Conservation (phyloP, 768 basidiomycete genomes). For the Lentinus brumalis region DNA sequence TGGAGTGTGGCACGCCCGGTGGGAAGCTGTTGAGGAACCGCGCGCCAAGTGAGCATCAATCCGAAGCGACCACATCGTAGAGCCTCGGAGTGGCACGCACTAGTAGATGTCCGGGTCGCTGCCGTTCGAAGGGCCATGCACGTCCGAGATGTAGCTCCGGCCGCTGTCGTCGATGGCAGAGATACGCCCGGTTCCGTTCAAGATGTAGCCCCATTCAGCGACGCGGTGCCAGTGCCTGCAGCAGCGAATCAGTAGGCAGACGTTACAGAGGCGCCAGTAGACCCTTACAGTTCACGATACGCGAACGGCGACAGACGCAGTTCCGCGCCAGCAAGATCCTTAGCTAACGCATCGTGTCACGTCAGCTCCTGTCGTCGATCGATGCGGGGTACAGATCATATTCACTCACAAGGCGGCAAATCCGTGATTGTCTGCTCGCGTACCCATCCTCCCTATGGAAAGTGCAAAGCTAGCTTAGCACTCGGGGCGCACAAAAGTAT, state of each 20-base stretch:
- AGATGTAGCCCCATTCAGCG: conserved; percentile 31
- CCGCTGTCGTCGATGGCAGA: conserved; percentile 28
- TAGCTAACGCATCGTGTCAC: conserved; percentile 21
- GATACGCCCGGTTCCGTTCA: conserved; percentile 29
- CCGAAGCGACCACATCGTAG: not conserved
- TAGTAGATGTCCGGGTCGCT: conserved; percentile 28
- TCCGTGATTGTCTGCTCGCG: conserved; percentile 31
- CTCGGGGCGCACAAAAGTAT: not conserved
- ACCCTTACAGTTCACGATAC: conserved; percentile 27
- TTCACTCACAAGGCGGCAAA: conserved; percentile 28
- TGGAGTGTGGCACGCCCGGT: conserved; percentile 28
- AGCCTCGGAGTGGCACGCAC: conserved; percentile 13
- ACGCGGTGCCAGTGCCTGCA: conserved; percentile 30
- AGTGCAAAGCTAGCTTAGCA: not conserved
- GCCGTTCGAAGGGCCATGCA: conserved; percentile 25
- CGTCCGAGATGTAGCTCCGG: conserved; percentile 26
- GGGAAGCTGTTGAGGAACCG: conserved; percentile 21
- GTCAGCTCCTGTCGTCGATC: conserved; percentile 1
- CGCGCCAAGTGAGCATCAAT: not conserved
- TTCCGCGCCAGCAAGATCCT: conserved; percentile 30
- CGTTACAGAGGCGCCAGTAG: not conserved
- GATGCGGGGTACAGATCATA: not conserved
- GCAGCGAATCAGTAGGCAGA: not conserved
- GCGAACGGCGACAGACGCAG: conserved; percentile 25
- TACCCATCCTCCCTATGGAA: conserved; percentile 29